Evolutionary conservation across 2,329 filamentous ascomycete species (phyloP), one percentile per base, ranked within the genome.

Genomic region (Neoascochyta sp.): DNA sequence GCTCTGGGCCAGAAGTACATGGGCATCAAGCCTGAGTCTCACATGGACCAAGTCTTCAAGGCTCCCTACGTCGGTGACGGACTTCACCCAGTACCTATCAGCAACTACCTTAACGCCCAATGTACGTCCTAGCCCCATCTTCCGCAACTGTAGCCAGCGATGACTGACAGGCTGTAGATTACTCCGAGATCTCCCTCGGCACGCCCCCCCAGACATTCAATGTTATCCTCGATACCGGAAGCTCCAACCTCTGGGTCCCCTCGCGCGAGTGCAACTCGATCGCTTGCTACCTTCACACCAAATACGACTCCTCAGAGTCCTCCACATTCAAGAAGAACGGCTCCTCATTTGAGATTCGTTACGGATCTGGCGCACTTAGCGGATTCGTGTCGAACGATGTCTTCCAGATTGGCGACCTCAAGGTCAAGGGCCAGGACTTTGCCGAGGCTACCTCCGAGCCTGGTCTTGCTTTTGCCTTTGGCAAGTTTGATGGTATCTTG

Each of bases 201-300:
- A 90, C 82, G 27, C 92, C 92, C 47, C 82, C 92, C 18, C 92
- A 98, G 73, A 76, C 71, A 51, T 98, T 98, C 81, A 98, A 98
- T 78, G 93, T 98, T 50, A 84, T 98, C 45, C 83, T 98, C 45
- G 92, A 98, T 67, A 98, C 92, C 16, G 92, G 92, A 56, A 95
- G 88, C 76, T 96, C 92, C 65, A 98, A 98, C 75, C 78, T 98
- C 44, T 98, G 93, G 93, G 89, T 98, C 39, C 93, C 93, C 21
- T 95, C 89, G 14, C 74, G 78, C 34, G 75, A 87, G 60, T 98
- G 93, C 67, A 81, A 78, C 61, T 95, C 89, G 61, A 98, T 98
- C 60, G 93, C 92, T 46, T 98, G 92, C 78, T 98, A 90, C 70
- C 80, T 98, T 39, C 92, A 98, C 76, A 81, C 69, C 67, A 98